phyloP scores from a whole-genome alignment of 2,329 filamentous ascomycete genomes.

The Ascocoryne sarcoides region DNA sequence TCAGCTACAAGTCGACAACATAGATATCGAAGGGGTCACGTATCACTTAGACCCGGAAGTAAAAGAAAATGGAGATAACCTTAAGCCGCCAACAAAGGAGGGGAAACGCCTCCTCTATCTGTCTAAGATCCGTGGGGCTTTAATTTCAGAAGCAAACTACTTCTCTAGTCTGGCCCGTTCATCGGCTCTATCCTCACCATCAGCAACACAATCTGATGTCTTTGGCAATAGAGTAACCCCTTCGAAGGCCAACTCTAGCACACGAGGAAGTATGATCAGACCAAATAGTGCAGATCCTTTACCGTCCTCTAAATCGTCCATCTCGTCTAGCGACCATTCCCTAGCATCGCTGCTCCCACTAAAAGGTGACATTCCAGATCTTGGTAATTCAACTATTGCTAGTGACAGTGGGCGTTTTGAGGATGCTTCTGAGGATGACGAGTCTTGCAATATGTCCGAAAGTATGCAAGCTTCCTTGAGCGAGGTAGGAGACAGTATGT shows the following conservation, averaged over 20 bases:
- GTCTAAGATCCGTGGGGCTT: conserved; percentile 52
- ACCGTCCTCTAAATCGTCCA: conserved; percentile 10
- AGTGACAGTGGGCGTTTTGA: conserved; percentile 28
- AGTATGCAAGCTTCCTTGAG: conserved; percentile 15
- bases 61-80: conserved; percentile 18
- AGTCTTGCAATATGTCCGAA: conserved; percentile 15
- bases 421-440: conserved; percentile 28
- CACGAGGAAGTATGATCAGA: conserved; percentile 25
- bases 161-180: conserved; percentile 52
- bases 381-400: conserved; percentile 16
- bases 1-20: conserved; percentile 53
- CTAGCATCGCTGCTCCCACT: conserved; percentile 11
- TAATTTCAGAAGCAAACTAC: conserved; percentile 59
- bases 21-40: conserved; percentile 61
- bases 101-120: conserved; percentile 58
- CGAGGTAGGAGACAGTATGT: conserved; percentile 22
- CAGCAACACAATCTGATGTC: conserved; percentile 38
- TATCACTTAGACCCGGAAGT: conserved; percentile 23
- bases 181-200: conserved; percentile 50
- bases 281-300: conserved; percentile 14
- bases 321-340: conserved; percentile 14
- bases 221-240: conserved; percentile 27
- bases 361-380: conserved; percentile 1
- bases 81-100: conserved; percentile 35
- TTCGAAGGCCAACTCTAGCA: conserved; percentile 26